Conservation (phyloP, 306 rosid species). For the Hippophae rhamnoides region DNA sequence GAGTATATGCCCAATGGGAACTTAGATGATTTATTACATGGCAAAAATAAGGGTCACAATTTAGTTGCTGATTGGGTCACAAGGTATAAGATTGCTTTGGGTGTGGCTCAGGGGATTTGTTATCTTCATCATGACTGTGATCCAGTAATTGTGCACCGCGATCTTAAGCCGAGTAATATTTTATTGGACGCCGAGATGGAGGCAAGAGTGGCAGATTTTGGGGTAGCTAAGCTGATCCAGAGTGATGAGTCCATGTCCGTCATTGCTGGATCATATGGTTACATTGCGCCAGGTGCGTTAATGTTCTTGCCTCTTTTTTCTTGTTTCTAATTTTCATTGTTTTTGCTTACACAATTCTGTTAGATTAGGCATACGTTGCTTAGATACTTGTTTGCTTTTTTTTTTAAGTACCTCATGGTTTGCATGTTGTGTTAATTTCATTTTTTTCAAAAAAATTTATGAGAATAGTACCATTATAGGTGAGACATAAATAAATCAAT, state of each 20-base stretch:
- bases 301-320: neutral
- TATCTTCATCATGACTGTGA: constrained; percentile 96
- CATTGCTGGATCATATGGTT: constrained; percentile 91
- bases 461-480: too few relatives aligned
- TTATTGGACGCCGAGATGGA: constrained; percentile 83
- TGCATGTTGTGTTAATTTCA: neutral
- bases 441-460: neutral
- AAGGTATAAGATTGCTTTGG: constrained; percentile 67
- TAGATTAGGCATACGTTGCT: too few relatives aligned
- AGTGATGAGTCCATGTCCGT: constrained; percentile 89
- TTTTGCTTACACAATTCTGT: neutral
- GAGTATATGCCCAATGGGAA: constrained; percentile 94
- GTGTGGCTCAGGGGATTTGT: constrained; percentile 94
- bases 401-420: too few relatives aligned
- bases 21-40: constrained; percentile 69
- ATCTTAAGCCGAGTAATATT: constrained; percentile 82
- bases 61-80: constrained; percentile 76
- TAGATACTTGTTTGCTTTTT: too few relatives aligned
- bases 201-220: constrained; percentile 89
- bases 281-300: constrained; percentile 82
- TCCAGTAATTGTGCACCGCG: constrained; percentile 82
- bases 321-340: neutral
- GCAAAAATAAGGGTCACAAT: constrained; percentile 61
- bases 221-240: constrained; percentile 82
- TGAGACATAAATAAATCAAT: too few relatives aligned